Percentiles rank a stretch among this genome's conserved stretches.
Conservation (phyloP, 1,284 basidiomycete genomes). For the Tilletia caries region DNA sequence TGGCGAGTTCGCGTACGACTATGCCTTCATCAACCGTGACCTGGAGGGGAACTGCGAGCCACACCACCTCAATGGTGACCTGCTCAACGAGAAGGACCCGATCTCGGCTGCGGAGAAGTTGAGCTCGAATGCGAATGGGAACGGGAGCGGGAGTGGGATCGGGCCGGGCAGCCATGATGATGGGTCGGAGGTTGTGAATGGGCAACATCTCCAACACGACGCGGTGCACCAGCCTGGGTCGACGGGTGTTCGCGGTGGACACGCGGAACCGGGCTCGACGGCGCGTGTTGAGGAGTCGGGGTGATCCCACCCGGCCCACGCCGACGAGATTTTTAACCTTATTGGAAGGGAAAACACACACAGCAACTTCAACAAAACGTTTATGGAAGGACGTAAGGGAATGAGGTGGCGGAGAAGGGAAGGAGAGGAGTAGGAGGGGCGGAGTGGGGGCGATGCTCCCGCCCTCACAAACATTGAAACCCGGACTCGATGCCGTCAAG, state of each 20-base stretch:
- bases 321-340: too few relatives aligned
- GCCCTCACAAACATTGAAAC: too few relatives aligned
- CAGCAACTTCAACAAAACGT: too few relatives aligned
- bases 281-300: too few relatives aligned
- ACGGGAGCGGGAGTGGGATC: background rate
- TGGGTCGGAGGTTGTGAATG: background rate
- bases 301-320: too few relatives aligned
- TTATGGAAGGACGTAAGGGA: too few relatives aligned
- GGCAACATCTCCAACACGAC: background rate
- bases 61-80: constrained; percentile 25
- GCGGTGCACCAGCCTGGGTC: background rate
- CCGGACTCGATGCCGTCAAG: too few relatives aligned
- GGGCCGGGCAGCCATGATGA: background rate
- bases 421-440: too few relatives aligned
- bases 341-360: too few relatives aligned
- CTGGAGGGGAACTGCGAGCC: constrained; percentile 44
- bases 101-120: constrained; percentile 22
- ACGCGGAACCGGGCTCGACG: background rate
- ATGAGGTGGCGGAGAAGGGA: too few relatives aligned
- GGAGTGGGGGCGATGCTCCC: too few relatives aligned
- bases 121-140: background rate
- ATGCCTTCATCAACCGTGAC: constrained; percentile 42
- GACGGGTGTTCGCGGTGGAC: constrained; percentile 9
- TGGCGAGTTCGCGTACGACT: constrained; percentile 59
- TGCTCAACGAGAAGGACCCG: constrained; percentile 36